Evolutionary conservation across 768 basidiomycete genomes (phyloP), one percentile per base, ranked within the genome.

Genomic region (Symmetrospora coprosmae): DNA sequence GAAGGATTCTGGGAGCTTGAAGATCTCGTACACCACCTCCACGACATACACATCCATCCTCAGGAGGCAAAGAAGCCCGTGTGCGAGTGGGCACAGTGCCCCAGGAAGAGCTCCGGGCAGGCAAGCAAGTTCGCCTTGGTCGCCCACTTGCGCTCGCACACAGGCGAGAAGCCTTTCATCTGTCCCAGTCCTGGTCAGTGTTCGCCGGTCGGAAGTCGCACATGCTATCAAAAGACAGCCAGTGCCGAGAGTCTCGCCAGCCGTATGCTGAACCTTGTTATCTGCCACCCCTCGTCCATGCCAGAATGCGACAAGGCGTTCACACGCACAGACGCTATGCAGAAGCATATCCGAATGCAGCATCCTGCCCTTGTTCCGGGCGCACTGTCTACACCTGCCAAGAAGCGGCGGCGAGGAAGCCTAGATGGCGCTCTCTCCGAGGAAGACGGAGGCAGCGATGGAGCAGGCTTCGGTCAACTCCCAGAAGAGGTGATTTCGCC

Each of bases 281-380:
- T n/a, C n/a, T n/a, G n/a, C n/a, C n/a, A n/a, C n/a, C n/a, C n/a
- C n/a, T n/a, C n/a, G n/a, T n/a, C n/a, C n/a, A n/a, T n/a, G n/a
- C n/a, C 67, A 91, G 90, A 90, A 75, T 96, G 91, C 70, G 87
- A 87, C 76, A 90, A 88, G 68, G 84, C 86, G 0, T 96, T 96
- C 73, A 90, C 89, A 8, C 87, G 90, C 40, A 88, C 88, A 1
- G 90, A 94, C 73, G 88, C 90, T 8, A 80, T 92, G 19, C 70
- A 70, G 21, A 92, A 92, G 70, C 90, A 94, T 72, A 84, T 89
- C 80, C 83, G 87, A 11, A 63, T 69, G 25, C 80, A 86, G 31
- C 86, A 90, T 68, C 86, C 89, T 73, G 82, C 84, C 66, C 81
- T 85, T 69, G 77, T 77, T 1, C 82, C 84, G 0, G 84, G 86